Evolutionary conservation across 257 asterid genomes (phyloP).

Genomic region (Apocynum venetum): DNA sequence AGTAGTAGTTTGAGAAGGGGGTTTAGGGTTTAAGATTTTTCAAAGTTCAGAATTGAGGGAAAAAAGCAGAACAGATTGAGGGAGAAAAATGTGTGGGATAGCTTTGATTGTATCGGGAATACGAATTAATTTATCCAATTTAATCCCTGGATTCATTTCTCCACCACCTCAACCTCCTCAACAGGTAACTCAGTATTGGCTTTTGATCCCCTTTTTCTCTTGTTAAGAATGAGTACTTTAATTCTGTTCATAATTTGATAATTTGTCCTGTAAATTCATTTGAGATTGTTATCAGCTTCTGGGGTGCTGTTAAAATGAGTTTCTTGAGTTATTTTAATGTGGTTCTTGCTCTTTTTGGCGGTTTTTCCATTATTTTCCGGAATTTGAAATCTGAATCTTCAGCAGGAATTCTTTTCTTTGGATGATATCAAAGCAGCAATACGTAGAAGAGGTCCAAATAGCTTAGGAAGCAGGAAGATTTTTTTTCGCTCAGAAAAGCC

Average conservation of each 20-base stretch:
- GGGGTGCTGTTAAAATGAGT: background rate
- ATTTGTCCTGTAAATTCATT: background rate
- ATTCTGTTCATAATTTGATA: background rate
- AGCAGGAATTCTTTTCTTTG: constrained; percentile 40
- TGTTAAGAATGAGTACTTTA: background rate
- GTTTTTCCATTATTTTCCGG: background rate
- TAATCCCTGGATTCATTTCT: constrained; percentile 34
- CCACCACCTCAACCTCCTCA: constrained; percentile 34
- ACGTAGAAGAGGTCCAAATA: constrained; percentile 87
- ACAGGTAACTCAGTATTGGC: constrained; percentile 26
- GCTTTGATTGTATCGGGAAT: constrained; percentile 72
- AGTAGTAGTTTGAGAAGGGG: background rate
- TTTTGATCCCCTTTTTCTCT: background rate
- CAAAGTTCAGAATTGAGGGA: constrained; percentile 26
- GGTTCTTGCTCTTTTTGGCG: background rate
- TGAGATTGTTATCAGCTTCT: background rate
- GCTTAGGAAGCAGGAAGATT: constrained; percentile 56
- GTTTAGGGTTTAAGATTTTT: constrained; percentile 12
- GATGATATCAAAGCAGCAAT: constrained; percentile 57
- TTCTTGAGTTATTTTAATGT: background rate
- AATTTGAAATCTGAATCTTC: constrained; percentile 3
- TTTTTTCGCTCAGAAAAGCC: constrained; percentile 27
- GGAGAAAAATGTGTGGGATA: constrained; percentile 81
- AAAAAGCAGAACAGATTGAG: constrained; percentile 9
- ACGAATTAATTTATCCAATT: constrained; percentile 39